phyloP scores from a whole-genome alignment of 257 asterid species.

The Solanum tarijense region DNA sequence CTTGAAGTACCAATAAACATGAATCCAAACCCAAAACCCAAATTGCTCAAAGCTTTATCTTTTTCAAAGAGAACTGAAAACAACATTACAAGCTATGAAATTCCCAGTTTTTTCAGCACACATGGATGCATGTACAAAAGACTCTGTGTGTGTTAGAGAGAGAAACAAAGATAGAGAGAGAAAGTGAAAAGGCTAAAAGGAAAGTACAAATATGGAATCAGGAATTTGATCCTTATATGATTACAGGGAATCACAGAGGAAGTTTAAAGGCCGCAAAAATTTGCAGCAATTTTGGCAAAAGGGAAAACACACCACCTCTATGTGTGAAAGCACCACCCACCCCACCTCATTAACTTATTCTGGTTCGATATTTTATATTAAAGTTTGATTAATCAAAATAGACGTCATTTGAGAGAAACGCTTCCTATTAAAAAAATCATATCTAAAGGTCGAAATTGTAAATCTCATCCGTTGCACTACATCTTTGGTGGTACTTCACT shows the following conservation, averaged over 20 bases:
- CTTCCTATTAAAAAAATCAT: too few relatives aligned
- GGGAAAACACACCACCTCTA: neutral
- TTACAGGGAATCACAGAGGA: neutral
- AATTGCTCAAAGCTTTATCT: neutral
- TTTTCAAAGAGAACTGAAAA: neutral
- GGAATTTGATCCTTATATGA: neutral
- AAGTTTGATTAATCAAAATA: too few relatives aligned
- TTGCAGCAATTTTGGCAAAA: neutral
- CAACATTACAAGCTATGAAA: neutral
- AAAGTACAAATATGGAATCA: neutral
- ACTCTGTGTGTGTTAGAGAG: neutral
- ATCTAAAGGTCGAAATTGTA: too few relatives aligned
- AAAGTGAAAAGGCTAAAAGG: neutral
- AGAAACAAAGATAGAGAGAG: neutral
- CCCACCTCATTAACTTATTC: neutral
- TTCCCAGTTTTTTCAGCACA: neutral
- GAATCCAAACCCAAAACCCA: neutral
- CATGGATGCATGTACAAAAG: neutral
- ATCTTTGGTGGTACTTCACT: too few relatives aligned
- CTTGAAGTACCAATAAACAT: neutral
- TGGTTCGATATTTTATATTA: too few relatives aligned
- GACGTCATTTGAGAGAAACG: too few relatives aligned
- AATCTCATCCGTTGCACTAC: too few relatives aligned
- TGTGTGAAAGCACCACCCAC: neutral
- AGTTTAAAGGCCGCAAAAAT: neutral